Base-by-base conservation (phyloP, 2,329 filamentous ascomycete species). In the Karstenula rhodostoma region DNA sequence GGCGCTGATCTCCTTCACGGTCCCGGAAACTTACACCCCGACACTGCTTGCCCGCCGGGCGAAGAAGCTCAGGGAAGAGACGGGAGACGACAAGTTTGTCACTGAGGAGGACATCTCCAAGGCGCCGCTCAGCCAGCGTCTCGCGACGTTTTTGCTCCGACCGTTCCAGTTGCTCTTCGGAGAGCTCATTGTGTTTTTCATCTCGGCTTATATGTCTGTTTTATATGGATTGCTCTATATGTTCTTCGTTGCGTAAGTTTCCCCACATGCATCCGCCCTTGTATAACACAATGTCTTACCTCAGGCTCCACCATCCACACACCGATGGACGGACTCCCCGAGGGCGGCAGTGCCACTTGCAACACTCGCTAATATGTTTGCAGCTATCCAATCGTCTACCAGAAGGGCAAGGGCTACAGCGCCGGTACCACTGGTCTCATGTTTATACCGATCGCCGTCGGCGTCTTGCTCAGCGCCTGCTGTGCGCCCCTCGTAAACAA, bases 131-230 rank as follows among this genome's bases (percentile, higher is more conserved):
- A 77, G 80, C 4, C 89, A 95, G 73, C 86, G 89, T 51, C 80
- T 96, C 29, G 80, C 82, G 23, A 84, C 95, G 67, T 94, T 95
- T 83, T 81, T 96, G 42, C 73, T 95, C 64, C 87, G 93, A 4
- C 93, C 93, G 1, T 92, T 96, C 80, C 91, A 95, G 80, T 87
- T 97, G 1, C 86, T 96, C 35, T 94, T 95, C 77, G 80, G 85
- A 62, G 93, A 96, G 77, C 87, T 91, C 42, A 96, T 97, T 71
- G 92, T 96, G 51, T 86, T 96, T 67, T 87, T 95, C 70, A 90
- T 96, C 69, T 88, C 89, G 0, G 66, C 96, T 1, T 96, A 96
- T 82, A 96, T 95, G 91, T 90, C 87, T 2, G 90, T 95, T 1
- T 83, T 94, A 13, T 92, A 92, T 76, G 89, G 89, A 10, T 80